These are phyloP conservation scores for Gliomastix tumulicola DNA, from an alignment of 2,329 filamentous ascomycete genomes.

Conservation along the genomic window DNA sequence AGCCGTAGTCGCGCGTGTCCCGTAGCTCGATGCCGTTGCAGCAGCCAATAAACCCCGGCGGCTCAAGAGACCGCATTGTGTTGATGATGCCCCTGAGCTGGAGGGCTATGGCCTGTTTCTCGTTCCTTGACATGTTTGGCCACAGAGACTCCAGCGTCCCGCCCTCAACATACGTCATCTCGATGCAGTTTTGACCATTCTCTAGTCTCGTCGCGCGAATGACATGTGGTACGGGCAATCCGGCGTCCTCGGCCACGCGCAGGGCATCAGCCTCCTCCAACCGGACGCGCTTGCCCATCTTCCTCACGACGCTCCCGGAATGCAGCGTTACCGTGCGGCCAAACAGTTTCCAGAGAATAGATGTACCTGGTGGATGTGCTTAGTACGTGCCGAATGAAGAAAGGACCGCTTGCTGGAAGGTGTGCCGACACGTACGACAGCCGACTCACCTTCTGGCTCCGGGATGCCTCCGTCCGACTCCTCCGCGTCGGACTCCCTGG, in stretches of 20 bases:
- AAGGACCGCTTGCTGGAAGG: neutral
- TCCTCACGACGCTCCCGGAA: constrained; percentile 13
- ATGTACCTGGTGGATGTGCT: constrained; percentile 8
- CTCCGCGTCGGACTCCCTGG: constrained; percentile 12
- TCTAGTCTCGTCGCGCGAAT: constrained; percentile 6
- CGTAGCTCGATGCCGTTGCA: constrained; percentile 16
- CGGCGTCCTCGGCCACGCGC: constrained; percentile 8
- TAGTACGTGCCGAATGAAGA: neutral
- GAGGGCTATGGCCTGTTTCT: constrained; percentile 12
- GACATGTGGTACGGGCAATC: constrained; percentile 13
- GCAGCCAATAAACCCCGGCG: constrained; percentile 12
- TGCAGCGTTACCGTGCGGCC: constrained; percentile 1
- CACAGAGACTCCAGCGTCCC: constrained; percentile 15
- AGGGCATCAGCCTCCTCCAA: constrained; percentile 16
- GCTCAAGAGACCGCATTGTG: constrained; percentile 14
- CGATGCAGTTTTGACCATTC: constrained; percentile 11
- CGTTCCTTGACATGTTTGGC: constrained; percentile 10
- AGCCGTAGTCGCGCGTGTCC: constrained; percentile 12
- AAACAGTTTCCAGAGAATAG: neutral
- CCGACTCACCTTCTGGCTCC: constrained; percentile 8
- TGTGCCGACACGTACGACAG: constrained; percentile 3
- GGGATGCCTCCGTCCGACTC: constrained; percentile 13
- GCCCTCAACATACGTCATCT: constrained; percentile 16
- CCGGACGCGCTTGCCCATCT: constrained; percentile 15
- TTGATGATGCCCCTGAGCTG: constrained; percentile 16